Evolutionary conservation across 2,329 filamentous ascomycete genomes (phyloP).

Genomic region (Xylaria sp.): DNA sequence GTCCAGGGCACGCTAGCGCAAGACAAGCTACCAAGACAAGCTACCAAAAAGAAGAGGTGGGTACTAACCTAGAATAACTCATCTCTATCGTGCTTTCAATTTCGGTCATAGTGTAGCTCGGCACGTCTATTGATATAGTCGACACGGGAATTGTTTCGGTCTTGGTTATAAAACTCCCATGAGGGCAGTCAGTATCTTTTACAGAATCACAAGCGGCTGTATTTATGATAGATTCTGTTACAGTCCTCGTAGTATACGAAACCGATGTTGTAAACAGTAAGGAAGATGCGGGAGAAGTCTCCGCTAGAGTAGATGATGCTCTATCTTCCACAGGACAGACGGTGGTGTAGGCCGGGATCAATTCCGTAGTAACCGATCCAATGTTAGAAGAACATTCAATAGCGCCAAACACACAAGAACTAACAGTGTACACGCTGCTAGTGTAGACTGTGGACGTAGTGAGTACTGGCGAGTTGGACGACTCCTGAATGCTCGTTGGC

Average conservation of each 20-base stretch:
- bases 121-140: constrained; percentile 28
- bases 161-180: too few relatives aligned
- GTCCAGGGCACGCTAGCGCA: too few relatives aligned
- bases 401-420: constrained; percentile 31
- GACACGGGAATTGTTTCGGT: constrained; percentile 37
- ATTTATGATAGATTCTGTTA: too few relatives aligned
- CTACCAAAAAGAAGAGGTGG: neutral
- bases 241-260: constrained; percentile 39
- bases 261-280: constrained; percentile 38
- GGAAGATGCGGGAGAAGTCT: constrained; percentile 6
- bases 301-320: constrained; percentile 12
- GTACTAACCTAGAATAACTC: constrained; percentile 34
- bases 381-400: constrained; percentile 33
- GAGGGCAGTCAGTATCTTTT: too few relatives aligned
- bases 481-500: constrained; percentile 16
- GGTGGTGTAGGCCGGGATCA: constrained; percentile 37
- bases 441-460: constrained; percentile 40
- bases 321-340: constrained; percentile 36
- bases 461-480: constrained; percentile 23
- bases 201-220: constrained; percentile 24
- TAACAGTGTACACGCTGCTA: constrained; percentile 38
- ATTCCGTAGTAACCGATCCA: constrained; percentile 36
- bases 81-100: constrained; percentile 30
- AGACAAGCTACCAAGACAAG: too few relatives aligned
- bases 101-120: constrained; percentile 39